These are phyloP conservation scores for Boletus edulis DNA, from an alignment of 768 basidiomycete species.

Conservation along the genomic window DNA sequence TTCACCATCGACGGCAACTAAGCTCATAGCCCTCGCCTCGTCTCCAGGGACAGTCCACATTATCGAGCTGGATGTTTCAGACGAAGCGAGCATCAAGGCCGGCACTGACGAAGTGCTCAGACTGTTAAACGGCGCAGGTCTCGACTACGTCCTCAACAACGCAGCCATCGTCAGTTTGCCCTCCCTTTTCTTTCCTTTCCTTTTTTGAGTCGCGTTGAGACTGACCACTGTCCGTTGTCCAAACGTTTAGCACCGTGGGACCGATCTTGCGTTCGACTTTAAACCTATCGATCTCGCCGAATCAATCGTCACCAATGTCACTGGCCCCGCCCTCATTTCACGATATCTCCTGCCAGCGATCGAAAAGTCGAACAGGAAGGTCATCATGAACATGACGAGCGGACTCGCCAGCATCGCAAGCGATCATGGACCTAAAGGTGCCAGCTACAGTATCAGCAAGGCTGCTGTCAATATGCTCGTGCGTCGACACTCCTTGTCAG, in stretches of 20 bases:
- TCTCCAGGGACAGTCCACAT: constrained; percentile 30
- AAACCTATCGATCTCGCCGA: constrained; percentile 11
- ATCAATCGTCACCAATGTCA: constrained; percentile 30
- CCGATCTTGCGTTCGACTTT: constrained; percentile 29
- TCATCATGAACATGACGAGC: constrained; percentile 36
- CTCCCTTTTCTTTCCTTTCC: neutral
- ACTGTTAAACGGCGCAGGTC: too few relatives aligned
- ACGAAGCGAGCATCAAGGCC: constrained; percentile 24
- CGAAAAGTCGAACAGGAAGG: constrained; percentile 31
- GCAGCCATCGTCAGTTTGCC: constrained; percentile 34
- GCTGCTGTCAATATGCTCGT: constrained; percentile 12
- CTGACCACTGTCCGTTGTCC: too few relatives aligned
- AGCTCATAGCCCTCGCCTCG: constrained; percentile 8
- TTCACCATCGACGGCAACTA: constrained; percentile 15
- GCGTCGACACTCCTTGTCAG: neutral
- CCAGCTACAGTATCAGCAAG: constrained; percentile 15
- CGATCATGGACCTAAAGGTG: neutral
- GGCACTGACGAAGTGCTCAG: constrained; percentile 8
- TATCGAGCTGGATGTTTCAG: constrained; percentile 30
- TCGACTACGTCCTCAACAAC: constrained; percentile 26
- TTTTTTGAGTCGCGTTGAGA: neutral
- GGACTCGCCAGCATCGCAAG: constrained; percentile 32
- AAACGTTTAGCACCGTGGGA: constrained; percentile 15
- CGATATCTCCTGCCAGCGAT: constrained; percentile 35
- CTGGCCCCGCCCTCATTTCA: constrained; percentile 31